A percentile compares a stretch with the other conserved stretches of the same genome.
These are phyloP conservation scores for Colletotrichum lindemuthianum DNA, from an alignment of 2,329 filamentous ascomycete genomes.

Conservation along the genomic window DNA sequence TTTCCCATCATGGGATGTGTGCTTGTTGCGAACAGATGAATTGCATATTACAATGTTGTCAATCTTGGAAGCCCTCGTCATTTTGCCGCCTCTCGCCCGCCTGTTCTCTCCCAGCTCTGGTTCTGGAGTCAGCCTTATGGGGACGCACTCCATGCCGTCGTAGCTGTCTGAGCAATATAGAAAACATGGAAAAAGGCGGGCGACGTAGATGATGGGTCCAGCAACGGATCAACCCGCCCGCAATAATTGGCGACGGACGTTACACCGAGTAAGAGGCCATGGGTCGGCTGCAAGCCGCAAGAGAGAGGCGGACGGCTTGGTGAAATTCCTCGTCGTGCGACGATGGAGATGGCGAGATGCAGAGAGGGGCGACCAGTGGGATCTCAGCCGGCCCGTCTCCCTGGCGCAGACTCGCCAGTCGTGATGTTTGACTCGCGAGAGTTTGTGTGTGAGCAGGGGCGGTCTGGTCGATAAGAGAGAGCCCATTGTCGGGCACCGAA, in stretches of 20 bases:
- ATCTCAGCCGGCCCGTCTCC: slow-evolving; percentile 22
- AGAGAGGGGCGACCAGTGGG: slow-evolving; percentile 21
- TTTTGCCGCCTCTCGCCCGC: background rate
- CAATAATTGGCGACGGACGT: slow-evolving; percentile 16
- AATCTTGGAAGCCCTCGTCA: slow-evolving; percentile 19
- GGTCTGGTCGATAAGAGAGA: background rate
- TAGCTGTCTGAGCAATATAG: slow-evolving; percentile 19
- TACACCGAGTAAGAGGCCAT: slow-evolving; percentile 8
- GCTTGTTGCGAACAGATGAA: slow-evolving; percentile 25
- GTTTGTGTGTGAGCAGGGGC: background rate
- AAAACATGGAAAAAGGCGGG: slow-evolving; percentile 16
- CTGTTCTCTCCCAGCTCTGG: background rate
- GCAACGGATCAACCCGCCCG: slow-evolving; percentile 9
- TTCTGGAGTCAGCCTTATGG: slow-evolving; percentile 33
- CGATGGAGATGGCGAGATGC: slow-evolving; percentile 32
- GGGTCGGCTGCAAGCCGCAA: slow-evolving; percentile 21
- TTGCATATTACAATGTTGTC: slow-evolving; percentile 12
- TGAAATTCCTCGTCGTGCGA: slow-evolving; percentile 26
- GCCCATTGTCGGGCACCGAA: background rate
- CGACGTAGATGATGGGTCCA: slow-evolving; percentile 5
- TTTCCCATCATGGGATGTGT: slow-evolving; percentile 13
- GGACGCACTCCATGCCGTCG: slow-evolving; percentile 8
- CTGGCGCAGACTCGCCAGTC: slow-evolving; percentile 23
- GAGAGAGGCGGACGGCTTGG: slow-evolving; percentile 27
- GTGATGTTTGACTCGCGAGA: slow-evolving; percentile 2